A percentile compares a stretch with the other conserved stretches of the same genome.
phyloP scores from a whole-genome alignment of 257 asterid species.

The Solanum peruvianum region DNA sequence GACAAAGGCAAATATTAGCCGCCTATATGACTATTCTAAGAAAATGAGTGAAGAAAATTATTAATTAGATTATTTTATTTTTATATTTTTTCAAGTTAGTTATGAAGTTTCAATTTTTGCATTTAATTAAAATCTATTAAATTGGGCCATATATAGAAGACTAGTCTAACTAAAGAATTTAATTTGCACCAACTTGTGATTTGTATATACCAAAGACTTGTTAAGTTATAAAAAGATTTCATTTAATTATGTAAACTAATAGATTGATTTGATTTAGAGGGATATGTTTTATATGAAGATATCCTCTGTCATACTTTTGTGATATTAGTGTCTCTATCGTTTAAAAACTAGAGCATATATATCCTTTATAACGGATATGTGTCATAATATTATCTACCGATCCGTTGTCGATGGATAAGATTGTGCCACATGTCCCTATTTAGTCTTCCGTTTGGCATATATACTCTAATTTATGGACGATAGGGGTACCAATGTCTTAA shows the following conservation, averaged over 20 bases:
- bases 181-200: background rate
- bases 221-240: background rate
- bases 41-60: background rate
- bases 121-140: background rate
- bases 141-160: background rate
- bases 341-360: too few species aligned
- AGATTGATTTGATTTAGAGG: background rate
- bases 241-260: background rate
- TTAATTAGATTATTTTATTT: background rate
- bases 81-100: background rate
- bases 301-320: fast-evolving
- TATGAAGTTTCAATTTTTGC: background rate
- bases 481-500: too few species aligned
- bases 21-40: background rate
- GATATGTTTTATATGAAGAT: background rate
- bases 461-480: too few species aligned
- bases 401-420: too few species aligned
- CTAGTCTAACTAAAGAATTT: background rate
- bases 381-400: too few species aligned
- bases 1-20: background rate
- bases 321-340: too few species aligned
- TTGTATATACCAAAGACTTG: background rate
- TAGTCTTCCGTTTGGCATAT: too few species aligned
- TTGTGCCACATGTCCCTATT: too few species aligned
- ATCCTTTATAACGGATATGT: too few species aligned